Evolutionary conservation across 306 rosid genomes (phyloP).

Genomic region (Aeschynomene evenia): DNA sequence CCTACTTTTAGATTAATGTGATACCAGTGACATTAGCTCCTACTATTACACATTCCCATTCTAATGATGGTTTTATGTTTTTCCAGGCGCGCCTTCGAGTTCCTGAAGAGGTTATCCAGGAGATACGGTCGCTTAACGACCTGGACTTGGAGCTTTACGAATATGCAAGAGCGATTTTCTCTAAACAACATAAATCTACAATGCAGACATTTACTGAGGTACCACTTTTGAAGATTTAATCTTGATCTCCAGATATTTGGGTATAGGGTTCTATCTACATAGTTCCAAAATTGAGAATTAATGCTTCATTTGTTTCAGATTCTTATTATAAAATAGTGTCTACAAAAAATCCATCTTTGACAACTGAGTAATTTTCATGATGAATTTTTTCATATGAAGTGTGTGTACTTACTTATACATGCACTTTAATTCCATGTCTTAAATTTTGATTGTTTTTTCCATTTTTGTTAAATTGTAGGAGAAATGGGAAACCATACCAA

Average conservation of each 20-base stretch:
- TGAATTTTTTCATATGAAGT: not conserved
- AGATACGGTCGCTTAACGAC: conserved; percentile 66
- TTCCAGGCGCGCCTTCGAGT: conserved; percentile 76
- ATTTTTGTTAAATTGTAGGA: conserved; percentile 51
- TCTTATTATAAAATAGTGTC: not conserved
- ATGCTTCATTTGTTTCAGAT: not conserved
- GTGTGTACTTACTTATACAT: not conserved
- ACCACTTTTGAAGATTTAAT: conserved; percentile 31
- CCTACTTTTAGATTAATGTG: not conserved
- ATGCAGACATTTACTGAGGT: conserved; percentile 47
- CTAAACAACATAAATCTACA: conserved; percentile 50
- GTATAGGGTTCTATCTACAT: not conserved
- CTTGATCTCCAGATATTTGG: not conserved
- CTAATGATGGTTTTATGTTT: conserved; percentile 21
- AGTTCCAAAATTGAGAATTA: not conserved
- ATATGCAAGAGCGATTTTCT: conserved; percentile 64
- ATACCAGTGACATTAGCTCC: conserved; percentile 15
- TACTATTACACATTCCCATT: conserved; percentile 17
- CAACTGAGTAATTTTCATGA: not conserved
- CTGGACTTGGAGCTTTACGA: conserved; percentile 87
- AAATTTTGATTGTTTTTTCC: conserved; percentile 25
- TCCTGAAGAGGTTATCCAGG: conserved; percentile 56
- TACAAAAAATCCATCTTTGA: not conserved
- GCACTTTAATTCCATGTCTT: not conserved
- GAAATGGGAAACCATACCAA: conserved; percentile 43